Conservation (phyloP, 2,329 filamentous ascomycete species). For the Alternaria viburni region DNA sequence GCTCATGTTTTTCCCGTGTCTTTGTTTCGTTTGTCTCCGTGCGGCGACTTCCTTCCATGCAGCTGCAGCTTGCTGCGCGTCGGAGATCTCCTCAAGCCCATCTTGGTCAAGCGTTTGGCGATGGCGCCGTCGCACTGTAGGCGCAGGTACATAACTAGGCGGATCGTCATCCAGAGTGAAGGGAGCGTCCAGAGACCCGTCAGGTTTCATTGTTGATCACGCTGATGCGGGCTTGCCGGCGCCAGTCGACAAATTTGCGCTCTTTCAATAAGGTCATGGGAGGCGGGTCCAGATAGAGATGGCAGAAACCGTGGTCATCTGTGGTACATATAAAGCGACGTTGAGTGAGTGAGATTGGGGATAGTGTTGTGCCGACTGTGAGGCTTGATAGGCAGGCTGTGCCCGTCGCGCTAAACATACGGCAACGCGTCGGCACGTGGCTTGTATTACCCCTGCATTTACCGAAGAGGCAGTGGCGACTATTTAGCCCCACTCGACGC, state of each 20-base stretch:
- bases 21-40: background rate
- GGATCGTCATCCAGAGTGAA: constrained; percentile 1
- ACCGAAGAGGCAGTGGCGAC: background rate
- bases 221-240: background rate
- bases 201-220: constrained; percentile 2
- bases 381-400: background rate
- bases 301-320: background rate
- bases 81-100: constrained; percentile 4
- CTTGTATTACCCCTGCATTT: constrained; percentile 1
- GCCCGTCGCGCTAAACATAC: constrained; percentile 4
- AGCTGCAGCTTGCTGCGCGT: constrained; percentile 1
- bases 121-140: background rate
- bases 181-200: constrained; percentile 7
- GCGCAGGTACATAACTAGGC: background rate
- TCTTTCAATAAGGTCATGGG: background rate
- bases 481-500: background rate
- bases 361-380: background rate
- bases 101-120: constrained; percentile 7
- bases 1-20: background rate
- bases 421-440: constrained; percentile 13
- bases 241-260: background rate
- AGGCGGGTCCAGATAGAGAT: background rate
- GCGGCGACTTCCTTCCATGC: constrained; percentile 6
- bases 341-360: background rate
- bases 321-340: background rate